phyloP scores from a whole-genome alignment of 2,329 filamentous ascomycete genomes.

The Stemphylium lycopersici region DNA sequence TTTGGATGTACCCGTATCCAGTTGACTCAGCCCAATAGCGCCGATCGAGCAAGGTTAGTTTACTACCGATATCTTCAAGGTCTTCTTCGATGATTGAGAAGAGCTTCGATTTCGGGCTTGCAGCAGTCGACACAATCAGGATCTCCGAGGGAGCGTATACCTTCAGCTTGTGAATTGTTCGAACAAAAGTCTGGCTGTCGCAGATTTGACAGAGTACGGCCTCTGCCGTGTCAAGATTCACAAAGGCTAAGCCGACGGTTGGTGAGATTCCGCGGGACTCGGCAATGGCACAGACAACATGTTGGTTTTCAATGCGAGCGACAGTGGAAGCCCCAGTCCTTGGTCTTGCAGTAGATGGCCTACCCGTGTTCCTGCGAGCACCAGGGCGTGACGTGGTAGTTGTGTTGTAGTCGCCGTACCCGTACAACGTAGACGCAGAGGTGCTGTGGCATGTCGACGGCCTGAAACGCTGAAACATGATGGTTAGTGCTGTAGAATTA shows the following conservation, averaged over 20 bases:
- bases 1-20: slow-evolving; percentile 78
- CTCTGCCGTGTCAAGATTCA: slow-evolving; percentile 86
- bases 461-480: slow-evolving; percentile 33
- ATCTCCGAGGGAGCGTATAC: slow-evolving; percentile 82
- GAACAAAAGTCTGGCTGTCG: slow-evolving; percentile 90
- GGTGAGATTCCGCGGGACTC: slow-evolving; percentile 88
- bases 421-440: slow-evolving; percentile 42
- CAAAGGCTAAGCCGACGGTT: slow-evolving; percentile 81
- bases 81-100: slow-evolving; percentile 76
- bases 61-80: slow-evolving; percentile 63
- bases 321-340: slow-evolving; percentile 64
- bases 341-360: slow-evolving; percentile 56
- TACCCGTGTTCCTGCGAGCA: slow-evolving; percentile 40
- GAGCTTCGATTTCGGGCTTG: slow-evolving; percentile 74
- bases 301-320: slow-evolving; percentile 64
- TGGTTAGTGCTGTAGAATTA: slow-evolving; percentile 30
- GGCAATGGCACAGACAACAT: slow-evolving; percentile 85
- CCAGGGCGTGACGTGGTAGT: slow-evolving; percentile 46
- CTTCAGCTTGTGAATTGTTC: slow-evolving; percentile 83
- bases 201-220: slow-evolving; percentile 87
- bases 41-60: slow-evolving; percentile 71
- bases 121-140: slow-evolving; percentile 75
- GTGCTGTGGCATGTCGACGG: slow-evolving; percentile 41
- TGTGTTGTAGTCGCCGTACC: slow-evolving; percentile 45
- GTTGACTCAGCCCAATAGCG: slow-evolving; percentile 81